Percentiles rank a stretch among this genome's conserved stretches.
phyloP scores from a whole-genome alignment of 495 filamentous ascomycete species.

The Podospora pseudoanserina region DNA sequence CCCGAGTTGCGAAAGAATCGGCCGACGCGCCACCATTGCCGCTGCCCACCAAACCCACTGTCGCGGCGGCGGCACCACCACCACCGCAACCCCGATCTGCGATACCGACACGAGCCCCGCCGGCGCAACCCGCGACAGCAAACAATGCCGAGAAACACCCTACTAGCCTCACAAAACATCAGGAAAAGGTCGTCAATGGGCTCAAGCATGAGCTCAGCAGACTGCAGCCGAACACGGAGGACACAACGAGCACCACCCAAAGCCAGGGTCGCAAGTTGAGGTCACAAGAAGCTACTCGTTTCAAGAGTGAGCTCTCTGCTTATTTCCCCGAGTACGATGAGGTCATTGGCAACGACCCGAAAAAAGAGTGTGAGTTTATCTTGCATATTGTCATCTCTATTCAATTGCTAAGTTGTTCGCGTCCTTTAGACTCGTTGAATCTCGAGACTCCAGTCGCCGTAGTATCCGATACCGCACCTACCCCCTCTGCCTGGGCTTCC shows the following conservation, averaged over 20 bases:
- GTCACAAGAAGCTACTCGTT: conserved; percentile 55
- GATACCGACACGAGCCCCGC: conserved; percentile 20
- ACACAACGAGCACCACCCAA: conserved; percentile 29
- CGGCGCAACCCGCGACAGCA: conserved; percentile 27
- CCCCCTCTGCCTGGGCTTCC: conserved; percentile 24
- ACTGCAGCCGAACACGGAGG: conserved; percentile 41
- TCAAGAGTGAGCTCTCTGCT: conserved; percentile 81
- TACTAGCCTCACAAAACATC: conserved; percentile 37
- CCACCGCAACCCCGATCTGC: conserved; percentile 23
- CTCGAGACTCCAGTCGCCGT: conserved; percentile 59
- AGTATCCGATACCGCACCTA: conserved; percentile 14
- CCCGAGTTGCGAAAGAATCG: conserved; percentile 24
- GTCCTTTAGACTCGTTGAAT: conserved; percentile 52
- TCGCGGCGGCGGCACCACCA: conserved; percentile 20
- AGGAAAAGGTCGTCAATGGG: conserved; percentile 50
- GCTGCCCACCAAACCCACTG: conserved; percentile 28
- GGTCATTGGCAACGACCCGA: conserved; percentile 74
- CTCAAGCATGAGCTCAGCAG: conserved; percentile 50
- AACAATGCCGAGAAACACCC: conserved; percentile 27
- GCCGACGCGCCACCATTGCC: conserved; percentile 31
- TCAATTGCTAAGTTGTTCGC: conserved; percentile 26
- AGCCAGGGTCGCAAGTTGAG: conserved; percentile 48
- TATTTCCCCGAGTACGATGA: conserved; percentile 93
- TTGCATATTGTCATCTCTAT: conserved; percentile 32
- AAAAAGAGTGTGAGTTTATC: conserved; percentile 63